A percentile compares a stretch with the other conserved stretches of the same genome.
Conservation (phyloP, 352 stramenopile species). For the Globisporangium middletonii region DNA sequence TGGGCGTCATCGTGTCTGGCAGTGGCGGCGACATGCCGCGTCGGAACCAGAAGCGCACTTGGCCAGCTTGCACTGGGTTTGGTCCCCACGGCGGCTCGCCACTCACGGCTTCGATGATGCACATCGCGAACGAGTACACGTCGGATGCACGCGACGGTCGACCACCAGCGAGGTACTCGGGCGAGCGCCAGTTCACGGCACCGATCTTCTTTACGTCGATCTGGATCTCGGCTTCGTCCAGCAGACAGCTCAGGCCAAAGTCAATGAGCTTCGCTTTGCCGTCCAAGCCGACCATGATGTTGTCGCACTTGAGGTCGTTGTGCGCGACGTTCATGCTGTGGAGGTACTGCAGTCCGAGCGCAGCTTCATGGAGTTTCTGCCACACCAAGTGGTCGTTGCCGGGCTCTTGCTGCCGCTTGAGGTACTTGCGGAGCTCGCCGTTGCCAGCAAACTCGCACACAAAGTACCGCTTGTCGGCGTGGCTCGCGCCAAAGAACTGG, state of each 20-base stretch:
- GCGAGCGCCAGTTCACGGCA: neutral
- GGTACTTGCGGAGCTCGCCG: neutral
- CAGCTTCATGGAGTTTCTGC: neutral
- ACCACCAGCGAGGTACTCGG: neutral
- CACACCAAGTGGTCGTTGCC: neutral
- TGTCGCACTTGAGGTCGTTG: slow-evolving; percentile 19
- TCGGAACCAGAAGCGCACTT: neutral
- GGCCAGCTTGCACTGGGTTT: neutral
- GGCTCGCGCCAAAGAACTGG: slow-evolving; percentile 4
- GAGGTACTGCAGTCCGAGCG: slow-evolving; percentile 1
- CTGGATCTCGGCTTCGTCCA: slow-evolving; percentile 1
- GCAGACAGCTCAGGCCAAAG: neutral
- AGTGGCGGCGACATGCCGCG: neutral
- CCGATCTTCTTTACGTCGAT: neutral
- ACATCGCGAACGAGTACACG: slow-evolving; percentile 3
- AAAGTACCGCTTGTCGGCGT: slow-evolving; percentile 1
- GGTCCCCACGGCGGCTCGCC: neutral
- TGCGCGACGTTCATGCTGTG: slow-evolving; percentile 4
- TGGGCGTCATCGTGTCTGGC: neutral
- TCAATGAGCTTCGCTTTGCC: neutral
- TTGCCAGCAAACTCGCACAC: neutral
- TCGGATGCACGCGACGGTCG: neutral
- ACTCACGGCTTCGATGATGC: neutral
- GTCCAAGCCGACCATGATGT: slow-evolving; percentile 10
- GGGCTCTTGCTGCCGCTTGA: neutral